Base-by-base conservation (phyloP, 768 basidiomycete genomes). In the Panaeolus cyanescens region DNA sequence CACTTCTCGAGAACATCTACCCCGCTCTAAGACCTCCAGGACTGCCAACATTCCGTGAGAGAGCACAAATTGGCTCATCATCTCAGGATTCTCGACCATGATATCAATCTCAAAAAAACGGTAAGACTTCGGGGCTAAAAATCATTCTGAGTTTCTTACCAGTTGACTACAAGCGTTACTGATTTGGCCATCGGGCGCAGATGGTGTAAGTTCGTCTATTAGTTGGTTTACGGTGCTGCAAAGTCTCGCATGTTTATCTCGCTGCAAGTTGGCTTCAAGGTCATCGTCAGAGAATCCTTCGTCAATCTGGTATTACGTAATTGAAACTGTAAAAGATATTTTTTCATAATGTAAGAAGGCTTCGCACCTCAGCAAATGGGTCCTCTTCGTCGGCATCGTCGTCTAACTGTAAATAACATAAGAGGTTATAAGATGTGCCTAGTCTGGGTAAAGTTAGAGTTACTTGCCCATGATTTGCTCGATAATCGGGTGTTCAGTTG, bases 11-110 rank as follows among this genome's bases (percentile, higher is more conserved):
- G 91, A 91, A 62, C 91, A 88, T 60, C 89, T 87, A 32, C 90
- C 87, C 1, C 45, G 45, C 72, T 99, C 96, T 34, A 99, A 77
- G 0, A 97, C 93, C 71, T 99, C 96, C 65, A 99, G 74, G 62
- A 98, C 91, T 0, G 95, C 95, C 9, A 99, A 82, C 90, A 97
- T 91, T 1, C 97, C 97, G 75, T 99, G 97, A 0, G 91, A 88
- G 15, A 91, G 91, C 12, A 98, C 92, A 31, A 99, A 83, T 64
- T 98, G 95, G 20, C 80, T 74, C 67, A 93, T 88, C 84, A 96
- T 92, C 65, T 96, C 95, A 5, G 92, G 90, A 1, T 87, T 83
- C 34, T 93, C 92, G 31, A 84, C 80, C 65, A 96, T 81, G 67
- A 96, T 89, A 33, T 72, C 80, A 54, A 94, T 75, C 96, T 96